Conservation (phyloP, 1,284 basidiomycete genomes). For the Naganishia cerealis region DNA sequence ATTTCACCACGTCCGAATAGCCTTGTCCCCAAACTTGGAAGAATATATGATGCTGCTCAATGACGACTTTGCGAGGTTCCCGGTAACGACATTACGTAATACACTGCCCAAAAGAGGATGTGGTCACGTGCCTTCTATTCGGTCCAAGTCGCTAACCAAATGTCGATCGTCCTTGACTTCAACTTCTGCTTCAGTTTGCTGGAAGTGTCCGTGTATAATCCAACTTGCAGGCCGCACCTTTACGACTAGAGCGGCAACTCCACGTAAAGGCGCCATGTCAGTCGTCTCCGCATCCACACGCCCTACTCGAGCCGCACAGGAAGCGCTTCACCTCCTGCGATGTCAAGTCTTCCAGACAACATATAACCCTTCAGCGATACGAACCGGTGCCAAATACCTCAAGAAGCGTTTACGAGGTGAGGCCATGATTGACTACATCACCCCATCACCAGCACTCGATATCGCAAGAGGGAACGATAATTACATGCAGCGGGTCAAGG, state of each 20-base stretch:
- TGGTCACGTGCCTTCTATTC: background rate
- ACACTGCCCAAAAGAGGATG: constrained; percentile 1
- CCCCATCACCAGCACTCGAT: constrained; percentile 41
- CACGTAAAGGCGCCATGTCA: constrained; percentile 6
- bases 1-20: background rate
- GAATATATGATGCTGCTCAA: background rate
- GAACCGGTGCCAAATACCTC: constrained; percentile 83
- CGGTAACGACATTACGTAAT: constrained; percentile 5
- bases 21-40: background rate
- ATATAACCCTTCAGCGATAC: constrained; percentile 72
- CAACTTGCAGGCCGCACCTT: background rate
- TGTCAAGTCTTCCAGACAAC: constrained; percentile 72
- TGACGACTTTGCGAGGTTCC: constrained; percentile 1
- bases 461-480: constrained; percentile 14
- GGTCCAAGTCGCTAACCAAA: too few relatives aligned
- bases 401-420: constrained; percentile 71
- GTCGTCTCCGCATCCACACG: constrained; percentile 15
- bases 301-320: constrained; percentile 15
- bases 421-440: constrained; percentile 75
- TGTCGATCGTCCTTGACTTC: background rate
- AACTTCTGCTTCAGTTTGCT: background rate
- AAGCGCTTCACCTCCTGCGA: constrained; percentile 39
- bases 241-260: background rate
- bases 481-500: constrained; percentile 21
- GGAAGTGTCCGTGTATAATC: background rate